These are phyloP conservation scores for Trichoderma afroharzianum DNA, from an alignment of 2,329 filamentous ascomycete genomes.

Conservation along the genomic window DNA sequence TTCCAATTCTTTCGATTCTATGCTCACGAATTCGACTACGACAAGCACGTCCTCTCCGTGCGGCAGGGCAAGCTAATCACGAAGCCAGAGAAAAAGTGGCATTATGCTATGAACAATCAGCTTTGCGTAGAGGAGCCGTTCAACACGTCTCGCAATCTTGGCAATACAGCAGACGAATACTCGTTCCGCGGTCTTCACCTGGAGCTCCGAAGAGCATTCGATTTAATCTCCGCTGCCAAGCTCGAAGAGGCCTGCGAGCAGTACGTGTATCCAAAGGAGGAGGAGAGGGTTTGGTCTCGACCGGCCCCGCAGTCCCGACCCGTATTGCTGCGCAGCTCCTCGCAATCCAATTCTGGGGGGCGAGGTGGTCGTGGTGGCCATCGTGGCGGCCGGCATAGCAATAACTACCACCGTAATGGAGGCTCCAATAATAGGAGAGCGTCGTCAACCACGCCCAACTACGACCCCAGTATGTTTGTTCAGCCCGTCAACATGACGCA, in stretches of 20 bases:
- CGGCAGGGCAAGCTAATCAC: slow-evolving; percentile 73
- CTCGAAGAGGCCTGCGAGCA: slow-evolving; percentile 82
- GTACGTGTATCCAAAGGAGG: slow-evolving; percentile 83
- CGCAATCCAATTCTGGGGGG: slow-evolving; percentile 49
- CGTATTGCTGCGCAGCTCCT: slow-evolving; percentile 57
- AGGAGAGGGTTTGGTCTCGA: slow-evolving; percentile 59
- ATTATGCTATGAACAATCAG: slow-evolving; percentile 72
- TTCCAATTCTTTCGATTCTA: slow-evolving; percentile 97
- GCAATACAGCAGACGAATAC: slow-evolving; percentile 93
- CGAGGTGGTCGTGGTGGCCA: slow-evolving; percentile 48
- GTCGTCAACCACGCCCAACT: slow-evolving; percentile 49
- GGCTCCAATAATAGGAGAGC: slow-evolving; percentile 49
- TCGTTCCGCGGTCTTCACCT: slow-evolving; percentile 88
- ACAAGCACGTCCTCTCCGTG: slow-evolving; percentile 79
- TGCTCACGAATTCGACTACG: slow-evolving; percentile 88
- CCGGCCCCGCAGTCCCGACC: slow-evolving; percentile 54
- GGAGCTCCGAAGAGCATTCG: slow-evolving; percentile 85
- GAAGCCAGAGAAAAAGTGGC: slow-evolving; percentile 86
- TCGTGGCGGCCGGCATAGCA: slow-evolving; percentile 46
- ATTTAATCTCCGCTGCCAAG: slow-evolving; percentile 72
- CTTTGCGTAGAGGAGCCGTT: slow-evolving; percentile 97
- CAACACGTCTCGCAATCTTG: slow-evolving; percentile 82
- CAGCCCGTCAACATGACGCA: slow-evolving; percentile 43
- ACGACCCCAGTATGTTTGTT: slow-evolving; percentile 48
- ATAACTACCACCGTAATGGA: slow-evolving; percentile 34